Conservation (phyloP, 108 stramenopile genomes). For the Bacterosira constricta region DNA sequence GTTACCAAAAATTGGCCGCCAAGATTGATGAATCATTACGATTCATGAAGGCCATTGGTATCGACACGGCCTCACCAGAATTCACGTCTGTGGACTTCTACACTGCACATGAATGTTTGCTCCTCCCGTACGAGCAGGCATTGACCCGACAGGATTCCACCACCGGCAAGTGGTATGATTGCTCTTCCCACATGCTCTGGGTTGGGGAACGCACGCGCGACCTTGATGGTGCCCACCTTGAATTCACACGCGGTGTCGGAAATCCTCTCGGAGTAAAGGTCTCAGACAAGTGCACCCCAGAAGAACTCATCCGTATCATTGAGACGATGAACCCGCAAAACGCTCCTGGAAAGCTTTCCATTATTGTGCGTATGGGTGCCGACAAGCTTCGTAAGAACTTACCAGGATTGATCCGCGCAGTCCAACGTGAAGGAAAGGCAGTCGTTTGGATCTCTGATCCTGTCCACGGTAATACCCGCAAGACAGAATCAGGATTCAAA, state of each 20-base stretch:
- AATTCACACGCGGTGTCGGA: constrained; percentile 95
- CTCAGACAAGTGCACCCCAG: constrained; percentile 94
- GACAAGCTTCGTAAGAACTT: constrained; percentile 93
- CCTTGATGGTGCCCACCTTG: constrained; percentile 97
- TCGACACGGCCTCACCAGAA: constrained; percentile 80
- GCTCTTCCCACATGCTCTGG: constrained; percentile 99
- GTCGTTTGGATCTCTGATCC: constrained; percentile 98
- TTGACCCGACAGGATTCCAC: constrained; percentile 96
- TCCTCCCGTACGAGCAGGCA: constrained; percentile 97
- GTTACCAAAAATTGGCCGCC: constrained; percentile 89
- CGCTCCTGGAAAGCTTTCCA: constrained; percentile 94
- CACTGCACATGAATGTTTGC: constrained; percentile 97
- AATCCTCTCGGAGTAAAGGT: constrained; percentile 99
- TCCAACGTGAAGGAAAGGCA: constrained; percentile 93
- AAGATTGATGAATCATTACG: constrained; percentile 94
- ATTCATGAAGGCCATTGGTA: constrained; percentile 98
- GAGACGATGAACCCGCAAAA: constrained; percentile 96
- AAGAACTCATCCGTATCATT: constrained; percentile 90
- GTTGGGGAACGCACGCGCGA: constrained; percentile 99
- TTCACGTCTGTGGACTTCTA: constrained; percentile 95
- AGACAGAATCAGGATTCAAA: constrained; percentile 93
- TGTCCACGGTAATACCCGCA: constrained; percentile 98
- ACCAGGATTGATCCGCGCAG: constrained; percentile 95
- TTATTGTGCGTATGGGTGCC: constrained; percentile 99
- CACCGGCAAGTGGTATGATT: constrained; percentile 96